Conservation (phyloP, 768 basidiomycete species). For the Termitomyces eurrhizus region DNA sequence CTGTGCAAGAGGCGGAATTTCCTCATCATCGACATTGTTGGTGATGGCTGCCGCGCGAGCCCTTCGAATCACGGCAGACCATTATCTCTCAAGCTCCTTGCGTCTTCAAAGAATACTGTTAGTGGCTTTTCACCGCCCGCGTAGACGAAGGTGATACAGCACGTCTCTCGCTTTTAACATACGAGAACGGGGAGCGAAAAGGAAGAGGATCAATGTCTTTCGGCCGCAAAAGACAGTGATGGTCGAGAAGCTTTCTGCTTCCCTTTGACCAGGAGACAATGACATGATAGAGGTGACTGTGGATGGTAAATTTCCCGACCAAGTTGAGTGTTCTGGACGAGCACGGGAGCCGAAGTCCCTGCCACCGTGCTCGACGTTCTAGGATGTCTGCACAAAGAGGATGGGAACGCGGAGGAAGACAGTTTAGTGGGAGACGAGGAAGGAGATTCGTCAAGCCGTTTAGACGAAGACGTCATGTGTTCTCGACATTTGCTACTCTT, state of each 20-base stretch:
- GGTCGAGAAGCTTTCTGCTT: not conserved
- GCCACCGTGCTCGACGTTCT: not conserved
- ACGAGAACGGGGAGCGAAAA: not conserved
- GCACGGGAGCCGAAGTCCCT: not conserved
- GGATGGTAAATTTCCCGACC: not conserved
- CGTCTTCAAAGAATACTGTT: conserved; percentile 15
- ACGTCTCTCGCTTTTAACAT: conserved; percentile 1
- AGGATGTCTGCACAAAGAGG: not conserved
- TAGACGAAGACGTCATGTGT: not conserved
- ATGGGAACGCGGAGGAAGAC: not conserved
- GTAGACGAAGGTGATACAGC: not conserved
- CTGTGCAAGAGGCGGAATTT: conserved; percentile 37
- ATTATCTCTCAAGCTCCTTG: conserved; percentile 26
- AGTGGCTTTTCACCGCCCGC: not conserved
- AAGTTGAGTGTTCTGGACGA: not conserved
- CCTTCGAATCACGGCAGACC: conserved; percentile 25
- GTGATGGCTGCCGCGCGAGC: conserved; percentile 29
- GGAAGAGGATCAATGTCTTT: not conserved
- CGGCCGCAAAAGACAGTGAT: not conserved
- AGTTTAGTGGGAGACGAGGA: not conserved
- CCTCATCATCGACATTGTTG: conserved; percentile 41
- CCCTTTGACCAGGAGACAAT: not conserved
- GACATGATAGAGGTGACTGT: not conserved
- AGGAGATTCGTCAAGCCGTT: too few species aligned
- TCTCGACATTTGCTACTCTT: not conserved